Evolutionary conservation across 2,329 filamentous ascomycete species (phyloP), one percentile per base, ranked within the genome.

Genomic region (Colletotrichum sp.): DNA sequence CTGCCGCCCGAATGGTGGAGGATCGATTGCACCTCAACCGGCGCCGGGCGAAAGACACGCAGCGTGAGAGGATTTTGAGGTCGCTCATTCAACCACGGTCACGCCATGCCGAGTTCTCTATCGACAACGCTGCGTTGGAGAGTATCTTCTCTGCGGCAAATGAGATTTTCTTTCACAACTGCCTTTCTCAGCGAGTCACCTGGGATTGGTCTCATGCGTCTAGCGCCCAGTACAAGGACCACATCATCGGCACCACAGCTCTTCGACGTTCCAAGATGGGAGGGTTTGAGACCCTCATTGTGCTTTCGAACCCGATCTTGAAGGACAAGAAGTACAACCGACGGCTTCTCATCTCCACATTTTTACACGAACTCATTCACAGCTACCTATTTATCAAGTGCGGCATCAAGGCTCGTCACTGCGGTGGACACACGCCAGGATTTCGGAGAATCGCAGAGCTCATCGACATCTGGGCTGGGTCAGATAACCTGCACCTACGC

Each of bases 311-410:
- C 3, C 88, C 90, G 1, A 90, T 93, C 16, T 85, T 93, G n/a
- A 84, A 83, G 51, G 85, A 89, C 75, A 85, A 81, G 16, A 85
- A 84, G 63, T 93, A 91, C 80, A 91, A 90, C 79, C 83, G 91
- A 7, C 85, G 90, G 8, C 84, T 93, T 18, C 85, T 93, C 69
- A 91, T 93, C 63, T 90, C 89, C 8, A 91, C 91, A 0, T 92
- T 93, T 75, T 78, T 93, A 61, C 91, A 93, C 78, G 91, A 93
- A 81, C 87, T 93, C 77, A 91, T 93, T 62, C 91, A 93, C 81
- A 91, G 90, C 81, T 93, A 92, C 78, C 83, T 93, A 18, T 93
- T 93, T 76, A 87, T 93, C 70, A 85, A 83, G 66, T 92, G 90
- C 76, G 91, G 91, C 6, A 89, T 91, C 79, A 85, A 87, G 57